Percentiles rank a stretch among this genome's conserved stretches.
Evolutionary conservation across 176 grass and related monocot genomes (phyloP).

Genomic region (Secale cereale): DNA sequence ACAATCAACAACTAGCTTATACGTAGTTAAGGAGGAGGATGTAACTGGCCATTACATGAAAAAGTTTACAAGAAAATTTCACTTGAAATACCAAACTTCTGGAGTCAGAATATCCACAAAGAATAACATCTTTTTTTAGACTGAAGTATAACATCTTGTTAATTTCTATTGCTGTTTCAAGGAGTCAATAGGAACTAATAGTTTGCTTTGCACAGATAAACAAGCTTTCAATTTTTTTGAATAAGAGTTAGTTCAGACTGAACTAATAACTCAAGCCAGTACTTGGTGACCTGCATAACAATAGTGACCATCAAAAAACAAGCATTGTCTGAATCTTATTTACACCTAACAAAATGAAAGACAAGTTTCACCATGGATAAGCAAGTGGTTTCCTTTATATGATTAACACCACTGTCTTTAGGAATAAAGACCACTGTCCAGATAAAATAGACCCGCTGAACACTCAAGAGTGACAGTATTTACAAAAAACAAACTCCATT

Average conservation of each 20-base stretch:
- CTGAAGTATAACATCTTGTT: constrained; percentile 7
- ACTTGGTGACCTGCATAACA: background rate
- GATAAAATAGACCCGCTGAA: background rate
- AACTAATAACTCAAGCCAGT: background rate
- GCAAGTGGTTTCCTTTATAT: background rate
- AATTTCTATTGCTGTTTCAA: background rate
- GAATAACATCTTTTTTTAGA: background rate
- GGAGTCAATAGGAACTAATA: background rate
- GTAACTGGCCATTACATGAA: background rate
- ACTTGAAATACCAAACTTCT: background rate
- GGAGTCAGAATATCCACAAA: background rate
- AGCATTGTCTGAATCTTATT: background rate
- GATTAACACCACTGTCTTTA: background rate
- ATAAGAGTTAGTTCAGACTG: background rate
- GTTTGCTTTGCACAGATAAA: background rate
- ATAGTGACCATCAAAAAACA: background rate
- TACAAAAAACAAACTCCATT: background rate
- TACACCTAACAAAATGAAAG: background rate
- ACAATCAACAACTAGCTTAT: background rate
- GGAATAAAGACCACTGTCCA: background rate
- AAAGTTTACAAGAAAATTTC: background rate
- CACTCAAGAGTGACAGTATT: background rate
- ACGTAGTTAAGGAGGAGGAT: background rate
- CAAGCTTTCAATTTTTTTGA: background rate
- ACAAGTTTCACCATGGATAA: constrained; percentile 13